Evolutionary conservation across 768 basidiomycete genomes (phyloP), one percentile per base, ranked within the genome.

Genomic region (Amanita jacksonii): DNA sequence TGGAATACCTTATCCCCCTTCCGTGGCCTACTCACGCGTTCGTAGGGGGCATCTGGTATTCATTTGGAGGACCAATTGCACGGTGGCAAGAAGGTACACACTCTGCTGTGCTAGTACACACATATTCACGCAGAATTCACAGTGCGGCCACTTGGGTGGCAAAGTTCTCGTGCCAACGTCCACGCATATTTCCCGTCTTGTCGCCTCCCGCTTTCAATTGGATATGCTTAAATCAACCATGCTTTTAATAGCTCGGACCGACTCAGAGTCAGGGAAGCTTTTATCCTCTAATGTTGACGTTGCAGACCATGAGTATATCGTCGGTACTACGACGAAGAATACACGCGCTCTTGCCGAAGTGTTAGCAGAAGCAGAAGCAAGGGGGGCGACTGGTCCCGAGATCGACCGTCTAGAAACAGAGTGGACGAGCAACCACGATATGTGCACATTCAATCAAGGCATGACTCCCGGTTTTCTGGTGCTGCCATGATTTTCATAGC

Each of bases 21-120:
- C 27, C 8, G 25, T 24, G 46, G 45, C 32, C 27, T 48, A 34
- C 16, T 41, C 7, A 15, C 8, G 13, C 28, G 33, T 22, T 5
- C 12, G 13, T 49, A 85, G 76, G 92, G 93, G 19, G 86, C 88
- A 10, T 76, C 92, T 7, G 93, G 75, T 12, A 85, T 97, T 38
- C 93, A 97, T 61, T 62, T 96, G 16, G 93, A 97, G 59, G 93
- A 97, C 62, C 90, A 94, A 58, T 70, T 94, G 5, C 88, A 93
- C 50, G 93, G 93, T 23, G 88, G 88, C 20, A 96, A 96, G 68
- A 93, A 96, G 67, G 80, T 77, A 41, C 25, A 59, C 38, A 13
- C 34, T 31, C 27, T 6, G 28, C 4, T 46, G 18, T 13, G 19
- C 30, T 9, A 16, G 19, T 12, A 31, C 31, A 5, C 13, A 18